These are phyloP conservation scores for Brettanomyces anomalus DNA, from an alignment of 805 yeast genomes.

Conservation along the genomic window DNA sequence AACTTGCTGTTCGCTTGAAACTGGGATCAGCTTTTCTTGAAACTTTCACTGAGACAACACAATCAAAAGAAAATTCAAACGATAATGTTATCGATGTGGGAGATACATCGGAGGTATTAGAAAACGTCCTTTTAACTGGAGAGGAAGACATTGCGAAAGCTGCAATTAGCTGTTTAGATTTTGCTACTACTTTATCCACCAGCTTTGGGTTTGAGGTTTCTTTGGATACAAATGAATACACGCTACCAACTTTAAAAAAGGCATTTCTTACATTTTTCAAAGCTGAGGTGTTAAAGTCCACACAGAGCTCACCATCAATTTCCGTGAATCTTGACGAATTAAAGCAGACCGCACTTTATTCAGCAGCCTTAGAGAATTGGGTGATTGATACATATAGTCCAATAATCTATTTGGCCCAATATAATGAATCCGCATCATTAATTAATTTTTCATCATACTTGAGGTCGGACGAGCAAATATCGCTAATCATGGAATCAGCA, in stretches of 20 bases:
- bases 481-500: conserved; percentile 9
- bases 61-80: too few relatives aligned
- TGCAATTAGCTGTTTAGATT: background rate
- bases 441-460: conserved; percentile 14
- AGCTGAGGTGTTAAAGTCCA: background rate
- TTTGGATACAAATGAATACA: too few relatives aligned
- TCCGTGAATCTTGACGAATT: background rate
- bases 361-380: conserved; percentile 14
- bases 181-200: background rate
- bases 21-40: too few relatives aligned
- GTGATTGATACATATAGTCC: conserved; percentile 16
- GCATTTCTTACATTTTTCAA: background rate
- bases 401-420: conserved; percentile 7
- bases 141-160: too few relatives aligned
- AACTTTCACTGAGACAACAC: too few relatives aligned
- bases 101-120: too few relatives aligned
- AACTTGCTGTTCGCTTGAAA: too few relatives aligned
- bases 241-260: background rate
- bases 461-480: conserved; percentile 12
- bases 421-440: conserved; percentile 9
- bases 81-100: too few relatives aligned
- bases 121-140: too few relatives aligned
- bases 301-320: background rate
- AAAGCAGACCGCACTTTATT: background rate
- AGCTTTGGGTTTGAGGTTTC: background rate